Base-by-base conservation (phyloP, 1,284 basidiomycete genomes). In the Ustilago curta region DNA sequence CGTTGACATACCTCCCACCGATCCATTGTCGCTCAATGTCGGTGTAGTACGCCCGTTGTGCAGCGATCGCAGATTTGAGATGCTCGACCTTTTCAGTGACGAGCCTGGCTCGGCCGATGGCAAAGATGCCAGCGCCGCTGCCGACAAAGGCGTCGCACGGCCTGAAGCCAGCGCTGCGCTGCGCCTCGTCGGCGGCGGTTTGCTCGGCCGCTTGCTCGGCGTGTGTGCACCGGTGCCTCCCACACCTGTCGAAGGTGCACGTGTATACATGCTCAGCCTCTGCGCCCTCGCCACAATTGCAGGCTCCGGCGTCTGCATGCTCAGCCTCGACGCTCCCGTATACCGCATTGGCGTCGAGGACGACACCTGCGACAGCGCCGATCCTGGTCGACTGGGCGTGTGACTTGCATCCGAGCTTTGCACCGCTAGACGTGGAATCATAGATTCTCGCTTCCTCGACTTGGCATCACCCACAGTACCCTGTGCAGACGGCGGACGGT, bases 231-330 rank as follows among this genome's bases (percentile, higher is more conserved):
- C 44, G 0, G 19, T 40, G 18, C 72, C 67, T 8, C 63, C 67
- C 37, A 59, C 52, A 23, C 71, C 72, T 0, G 60, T 64, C 25
- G 80, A 75, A 8, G 76, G 72, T 19, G 74, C 65, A 23, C 69
- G 58, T 12, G 71, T 69, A 50, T 78, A 83, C 70, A 82, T 70
- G 53, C 66, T 77, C 44, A 83, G 54, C 9, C 80, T 54, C 53
- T 80, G 72, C 16, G 70, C 81, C 8, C 80, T 56, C 11, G 80
- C 80, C 14, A 76, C 72, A 18, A 83, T 77, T 11, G 68, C 72
- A 3, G 81, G 81, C 29, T 83, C 81, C 11, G 81, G 81, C 39
- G 81, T 83, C 62, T 81, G 79, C 81, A 82, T 81, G 43, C 59
- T 73, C 43, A 65, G 16, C 16, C 80, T 67, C 40, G 71, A 78